phyloP scores from a whole-genome alignment of 495 filamentous ascomycete species.

The Astrocystis sublimbata region DNA sequence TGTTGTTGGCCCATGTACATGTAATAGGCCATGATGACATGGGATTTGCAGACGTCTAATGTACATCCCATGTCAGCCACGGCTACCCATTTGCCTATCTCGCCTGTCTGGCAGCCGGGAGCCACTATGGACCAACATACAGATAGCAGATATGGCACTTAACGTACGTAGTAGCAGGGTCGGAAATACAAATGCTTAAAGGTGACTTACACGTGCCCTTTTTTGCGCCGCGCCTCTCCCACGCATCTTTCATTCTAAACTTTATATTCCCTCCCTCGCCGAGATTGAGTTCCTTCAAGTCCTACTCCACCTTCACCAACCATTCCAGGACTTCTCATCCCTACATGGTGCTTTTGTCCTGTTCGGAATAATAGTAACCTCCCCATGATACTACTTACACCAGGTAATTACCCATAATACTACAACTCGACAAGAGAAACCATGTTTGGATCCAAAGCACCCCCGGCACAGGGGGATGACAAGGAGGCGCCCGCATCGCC shows the following conservation, averaged over 20 bases:
- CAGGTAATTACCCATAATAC: neutral
- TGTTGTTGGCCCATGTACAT: neutral
- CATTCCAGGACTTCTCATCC: neutral
- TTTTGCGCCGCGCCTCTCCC: neutral
- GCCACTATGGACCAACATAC: neutral
- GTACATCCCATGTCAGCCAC: neutral
- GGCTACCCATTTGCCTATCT: neutral
- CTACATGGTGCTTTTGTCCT: neutral
- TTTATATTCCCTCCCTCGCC: neutral
- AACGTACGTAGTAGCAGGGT: neutral
- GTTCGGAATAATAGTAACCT: neutral
- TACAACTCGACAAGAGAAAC: neutral
- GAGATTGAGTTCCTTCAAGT: neutral
- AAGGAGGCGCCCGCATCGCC: constrained; percentile 5
- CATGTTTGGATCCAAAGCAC: constrained; percentile 11
- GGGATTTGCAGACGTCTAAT: neutral
- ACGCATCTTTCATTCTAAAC: neutral
- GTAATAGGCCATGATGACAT: constrained; percentile 8
- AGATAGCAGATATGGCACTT: neutral
- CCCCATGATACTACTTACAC: neutral
- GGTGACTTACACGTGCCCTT: neutral
- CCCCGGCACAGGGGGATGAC: constrained; percentile 2
- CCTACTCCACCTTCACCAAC: neutral
- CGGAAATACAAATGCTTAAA: constrained; percentile 1
- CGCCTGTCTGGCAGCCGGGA: neutral